Evolutionary conservation across 2,329 filamentous ascomycete genomes (phyloP), one percentile per base, ranked within the genome.

Genomic region (Fusarium multiceps): DNA sequence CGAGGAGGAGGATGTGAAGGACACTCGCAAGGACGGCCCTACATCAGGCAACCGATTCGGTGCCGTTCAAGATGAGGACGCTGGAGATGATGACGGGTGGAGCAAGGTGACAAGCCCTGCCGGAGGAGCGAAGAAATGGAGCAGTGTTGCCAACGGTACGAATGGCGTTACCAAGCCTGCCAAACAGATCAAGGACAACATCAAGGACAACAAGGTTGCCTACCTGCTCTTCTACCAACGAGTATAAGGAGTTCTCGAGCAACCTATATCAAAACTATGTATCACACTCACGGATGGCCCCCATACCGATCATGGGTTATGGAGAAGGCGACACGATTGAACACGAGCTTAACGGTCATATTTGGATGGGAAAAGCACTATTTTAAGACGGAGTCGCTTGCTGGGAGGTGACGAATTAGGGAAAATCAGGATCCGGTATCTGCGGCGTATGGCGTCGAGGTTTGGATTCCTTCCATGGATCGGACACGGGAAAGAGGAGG

Each of bases 171-270:
- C 84, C 82, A 86, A 88, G 83, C 21, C 49, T n/a, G 71, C 84
- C 76, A 85, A 88, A 81, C 80, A 89, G 80, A 68, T 83, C 78
- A 85, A 88, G 79, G 89, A 90, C 74, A 88, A 82, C 71, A 87
- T 92, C 77, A 93, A 93, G 80, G 95, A 98, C 80, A 97, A 95
- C 85, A 97, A 97, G 85, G 95, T 98, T 62, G 96, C 96, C 6
- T 99, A 99, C 81, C 89, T 99, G 72, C 83, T 99, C 77, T 97
- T 99, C 82, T 99, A 99, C 80, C 92, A 98, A 83, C 89, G 89
- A 75, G 88, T 96, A 65, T 88, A 72, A 76, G 51, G 53, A 34
- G 47, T 42, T 40, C 41, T 57, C 37, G 12, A 47, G 47, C 23
- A 50, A 28, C 59, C 50, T 45, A 20, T 40, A 42, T 50, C 49